These are phyloP conservation scores for Rhodomyrtus psidioides DNA, from an alignment of 441 rosid genomes.

Conservation along the genomic window DNA sequence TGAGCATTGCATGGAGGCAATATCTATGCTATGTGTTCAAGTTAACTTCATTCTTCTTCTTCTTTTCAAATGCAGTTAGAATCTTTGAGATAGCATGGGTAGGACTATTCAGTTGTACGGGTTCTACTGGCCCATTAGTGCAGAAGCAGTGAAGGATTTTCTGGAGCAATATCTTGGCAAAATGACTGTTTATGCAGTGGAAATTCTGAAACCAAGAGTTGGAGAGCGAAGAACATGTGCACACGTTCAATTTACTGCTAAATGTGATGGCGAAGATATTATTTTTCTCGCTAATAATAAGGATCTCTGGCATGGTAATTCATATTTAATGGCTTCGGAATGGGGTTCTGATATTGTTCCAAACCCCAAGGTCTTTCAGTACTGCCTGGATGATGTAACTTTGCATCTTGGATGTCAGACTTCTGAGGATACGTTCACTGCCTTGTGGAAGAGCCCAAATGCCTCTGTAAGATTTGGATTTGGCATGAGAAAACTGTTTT, in stretches of 20 bases:
- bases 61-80: not conserved
- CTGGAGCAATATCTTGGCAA: conserved; percentile 36
- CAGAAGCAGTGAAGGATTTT: conserved; percentile 27
- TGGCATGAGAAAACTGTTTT: conserved; percentile 39
- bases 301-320: conserved; percentile 20
- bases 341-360: conserved; percentile 42
- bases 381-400: not conserved
- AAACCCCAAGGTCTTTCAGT: not conserved
- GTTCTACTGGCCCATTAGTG: conserved; percentile 30
- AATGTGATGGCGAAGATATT: conserved; percentile 10
- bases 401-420: conserved; percentile 46
- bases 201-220: conserved; percentile 24
- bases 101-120: conserved; percentile 58
- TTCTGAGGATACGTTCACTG: conserved; percentile 27
- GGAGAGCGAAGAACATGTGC: conserved; percentile 30
- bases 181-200: conserved; percentile 43
- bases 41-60: not conserved
- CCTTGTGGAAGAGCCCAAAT: conserved; percentile 29
- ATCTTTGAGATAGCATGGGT: conserved; percentile 32
- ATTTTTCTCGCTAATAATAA: conserved; percentile 1
- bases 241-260: conserved; percentile 47
- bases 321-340: conserved; percentile 21
- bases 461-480: conserved; percentile 46
- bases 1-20: not conserved
- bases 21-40: not conserved